Conservation (phyloP, 805 yeast species). For the Scheffersomyces stipitis region DNA sequence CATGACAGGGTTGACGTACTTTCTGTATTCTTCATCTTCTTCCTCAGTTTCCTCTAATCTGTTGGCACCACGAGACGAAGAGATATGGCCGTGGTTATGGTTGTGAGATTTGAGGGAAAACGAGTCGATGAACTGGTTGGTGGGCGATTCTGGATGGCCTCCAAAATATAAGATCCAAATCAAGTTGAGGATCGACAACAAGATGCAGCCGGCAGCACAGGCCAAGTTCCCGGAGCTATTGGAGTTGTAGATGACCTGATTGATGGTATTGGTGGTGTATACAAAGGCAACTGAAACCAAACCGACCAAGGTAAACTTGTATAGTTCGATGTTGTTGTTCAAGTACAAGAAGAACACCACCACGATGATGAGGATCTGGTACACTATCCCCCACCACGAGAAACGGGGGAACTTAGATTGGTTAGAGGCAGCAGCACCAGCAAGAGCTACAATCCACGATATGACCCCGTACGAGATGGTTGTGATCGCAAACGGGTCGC, state of each 20-base stretch:
- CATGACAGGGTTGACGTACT: constrained; percentile 17
- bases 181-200: constrained; percentile 76
- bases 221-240: constrained; percentile 68
- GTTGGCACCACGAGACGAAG: constrained; percentile 17
- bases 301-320: constrained; percentile 59
- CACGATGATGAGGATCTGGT: constrained; percentile 61
- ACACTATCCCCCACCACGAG: constrained; percentile 96
- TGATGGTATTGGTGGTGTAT: constrained; percentile 82
- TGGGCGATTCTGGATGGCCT: constrained; percentile 84
- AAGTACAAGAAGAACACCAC: constrained; percentile 52
- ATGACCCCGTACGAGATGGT: constrained; percentile 71
- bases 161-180: constrained; percentile 90
- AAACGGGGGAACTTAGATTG: constrained; percentile 64
- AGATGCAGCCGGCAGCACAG: constrained; percentile 89
- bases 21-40: constrained; percentile 24
- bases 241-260: constrained; percentile 67
- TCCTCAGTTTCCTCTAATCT: constrained; percentile 9
- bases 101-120: constrained; percentile 57
- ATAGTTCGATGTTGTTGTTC: constrained; percentile 65
- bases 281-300: constrained; percentile 70
- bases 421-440: constrained; percentile 63
- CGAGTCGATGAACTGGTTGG: constrained; percentile 81
- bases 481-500: constrained; percentile 87
- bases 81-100: constrained; percentile 36
- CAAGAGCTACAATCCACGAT: constrained; percentile 87